Percentiles rank a stretch among this genome's conserved stretches.
phyloP scores from a whole-genome alignment of 2,329 filamentous ascomycete genomes.

The Orbilia javanica region DNA sequence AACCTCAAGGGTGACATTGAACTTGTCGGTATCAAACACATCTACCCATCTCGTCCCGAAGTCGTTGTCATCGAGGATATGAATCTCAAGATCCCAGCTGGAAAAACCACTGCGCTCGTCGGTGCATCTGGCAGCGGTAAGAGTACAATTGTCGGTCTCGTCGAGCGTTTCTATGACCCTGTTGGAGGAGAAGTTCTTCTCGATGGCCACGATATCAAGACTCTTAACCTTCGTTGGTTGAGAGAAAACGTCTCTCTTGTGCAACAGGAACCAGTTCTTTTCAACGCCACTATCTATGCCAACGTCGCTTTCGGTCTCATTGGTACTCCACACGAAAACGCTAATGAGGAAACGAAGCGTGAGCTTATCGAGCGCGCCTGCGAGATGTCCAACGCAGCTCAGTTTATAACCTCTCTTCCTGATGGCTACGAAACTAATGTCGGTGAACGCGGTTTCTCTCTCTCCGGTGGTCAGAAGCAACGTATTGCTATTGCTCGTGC shows the following conservation, averaged over 20 bases:
- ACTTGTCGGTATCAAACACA: slow-evolving; percentile 85
- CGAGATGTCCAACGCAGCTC: slow-evolving; percentile 91
- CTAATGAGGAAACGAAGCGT: slow-evolving; percentile 75
- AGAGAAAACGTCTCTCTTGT: slow-evolving; percentile 93
- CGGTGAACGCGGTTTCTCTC: slow-evolving; percentile 91
- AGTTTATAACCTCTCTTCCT: slow-evolving; percentile 84
- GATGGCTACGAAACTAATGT: slow-evolving; percentile 94
- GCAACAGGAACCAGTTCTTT: slow-evolving; percentile 91
- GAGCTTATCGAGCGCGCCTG: slow-evolving; percentile 83
- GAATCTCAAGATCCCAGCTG: slow-evolving; percentile 81
- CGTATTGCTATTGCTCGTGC: slow-evolving; percentile 73
- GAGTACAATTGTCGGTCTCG: slow-evolving; percentile 90
- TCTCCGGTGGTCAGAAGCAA: slow-evolving; percentile 96
- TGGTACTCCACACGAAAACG: slow-evolving; percentile 80
- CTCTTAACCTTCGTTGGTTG: slow-evolving; percentile 88
- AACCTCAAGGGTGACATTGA: slow-evolving; percentile 82
- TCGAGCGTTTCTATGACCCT: slow-evolving; percentile 94
- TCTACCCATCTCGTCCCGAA: slow-evolving; percentile 93
- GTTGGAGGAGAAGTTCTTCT: slow-evolving; percentile 82
- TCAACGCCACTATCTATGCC: slow-evolving; percentile 86
- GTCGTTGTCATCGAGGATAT: slow-evolving; percentile 89
- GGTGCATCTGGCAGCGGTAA: slow-evolving; percentile 95
- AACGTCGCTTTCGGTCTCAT: slow-evolving; percentile 94
- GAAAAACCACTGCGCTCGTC: slow-evolving; percentile 92
- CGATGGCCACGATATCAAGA: slow-evolving; percentile 84